Percentiles rank a stretch among this genome's conserved stretches.
Evolutionary conservation across 2,329 filamentous ascomycete species (phyloP).

Genomic region (Xylaria sp.): DNA sequence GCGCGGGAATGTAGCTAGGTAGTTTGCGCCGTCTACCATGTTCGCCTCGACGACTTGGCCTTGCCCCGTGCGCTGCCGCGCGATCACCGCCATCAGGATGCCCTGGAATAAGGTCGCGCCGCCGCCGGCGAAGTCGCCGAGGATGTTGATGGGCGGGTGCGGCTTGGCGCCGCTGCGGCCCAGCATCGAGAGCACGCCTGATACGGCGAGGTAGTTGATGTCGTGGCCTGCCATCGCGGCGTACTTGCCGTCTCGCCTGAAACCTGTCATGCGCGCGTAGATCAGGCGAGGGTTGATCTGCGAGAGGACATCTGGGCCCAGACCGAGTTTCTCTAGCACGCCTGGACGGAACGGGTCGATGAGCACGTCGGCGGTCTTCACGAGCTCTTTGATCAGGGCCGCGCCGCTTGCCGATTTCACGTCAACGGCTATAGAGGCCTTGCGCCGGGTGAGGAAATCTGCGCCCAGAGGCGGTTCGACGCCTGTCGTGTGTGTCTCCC

Average conservation of each 20-base stretch:
- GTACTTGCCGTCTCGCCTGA: constrained; percentile 87
- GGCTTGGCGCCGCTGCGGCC: constrained; percentile 77
- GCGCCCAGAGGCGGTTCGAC: constrained; percentile 57
- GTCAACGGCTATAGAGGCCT: constrained; percentile 82
- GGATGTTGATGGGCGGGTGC: constrained; percentile 81
- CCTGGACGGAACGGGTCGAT: constrained; percentile 95
- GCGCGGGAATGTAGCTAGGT: constrained; percentile 82
- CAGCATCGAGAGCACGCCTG: constrained; percentile 80
- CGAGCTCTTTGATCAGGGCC: constrained; percentile 73
- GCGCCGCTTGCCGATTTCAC: constrained; percentile 75
- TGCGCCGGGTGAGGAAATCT: constrained; percentile 84
- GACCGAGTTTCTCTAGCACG: constrained; percentile 84
- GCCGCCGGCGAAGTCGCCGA: constrained; percentile 92
- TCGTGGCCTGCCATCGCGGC: constrained; percentile 91
- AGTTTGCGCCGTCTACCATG: constrained; percentile 91
- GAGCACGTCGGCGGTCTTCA: constrained; percentile 75
- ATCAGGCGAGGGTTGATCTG: constrained; percentile 79
- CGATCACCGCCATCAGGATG: constrained; percentile 81
- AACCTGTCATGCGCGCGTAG: constrained; percentile 88
- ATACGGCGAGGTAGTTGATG: constrained; percentile 95
- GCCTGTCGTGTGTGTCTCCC: constrained; percentile 53
- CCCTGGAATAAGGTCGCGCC: constrained; percentile 85
- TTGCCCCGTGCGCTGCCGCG: constrained; percentile 69
- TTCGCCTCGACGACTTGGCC: constrained; percentile 95
- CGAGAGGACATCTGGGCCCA: constrained; percentile 76